Base-by-base conservation (phyloP, 2,329 filamentous ascomycete genomes). In the Trichoderma arundinaceum region DNA sequence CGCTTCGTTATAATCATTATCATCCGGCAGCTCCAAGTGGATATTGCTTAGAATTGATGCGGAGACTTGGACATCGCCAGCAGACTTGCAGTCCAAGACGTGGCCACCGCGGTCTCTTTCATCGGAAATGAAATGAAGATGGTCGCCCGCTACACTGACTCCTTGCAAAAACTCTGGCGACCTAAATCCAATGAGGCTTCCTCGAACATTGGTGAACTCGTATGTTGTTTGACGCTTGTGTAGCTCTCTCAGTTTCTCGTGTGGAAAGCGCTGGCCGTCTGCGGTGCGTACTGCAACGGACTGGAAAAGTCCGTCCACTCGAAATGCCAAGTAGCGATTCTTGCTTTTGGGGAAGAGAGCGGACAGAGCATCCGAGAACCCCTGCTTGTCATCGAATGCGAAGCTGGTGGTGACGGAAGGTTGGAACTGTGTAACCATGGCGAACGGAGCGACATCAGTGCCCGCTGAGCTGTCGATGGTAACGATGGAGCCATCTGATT, bases 161-260 rank as follows among this genome's bases (percentile, higher is more conserved):
- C 60, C 60, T 28, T 63, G 60, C 6, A 63, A 9, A 13, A 63
- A 63, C 17, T 63, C 60, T 22, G 60, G 60, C 0, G 60, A 63
- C 7, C 60, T 35, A 13, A 63, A 63, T 1, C 60, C 60, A 28
- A 63, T 46, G 9, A 63, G 12, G 7, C 46, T 63, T 1, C 60
- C 60, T 4, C 60, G 49, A 8, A 63, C 38, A 19, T 63, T 15
- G 49, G 28, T 46, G 2, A 63, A 63, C 6, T 63, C 60, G 39
- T 51, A 46, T 7, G 48, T 44, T 7, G 48, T 51, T 38, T 63
- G 60, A n/a, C 60, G 60, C 49, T 46, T 35, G 39, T 51, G 46
- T 2, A 63, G 41, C 41, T 54, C 60, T 17, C 22, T 63, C 32
- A 63, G 51, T 17, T 46, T 44, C 33, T 63, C 60, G n/a, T 54